Evolutionary conservation across 495 filamentous ascomycete genomes (phyloP), one percentile per base, ranked within the genome.

Genomic region (Annulohypoxylon maeteangense): DNA sequence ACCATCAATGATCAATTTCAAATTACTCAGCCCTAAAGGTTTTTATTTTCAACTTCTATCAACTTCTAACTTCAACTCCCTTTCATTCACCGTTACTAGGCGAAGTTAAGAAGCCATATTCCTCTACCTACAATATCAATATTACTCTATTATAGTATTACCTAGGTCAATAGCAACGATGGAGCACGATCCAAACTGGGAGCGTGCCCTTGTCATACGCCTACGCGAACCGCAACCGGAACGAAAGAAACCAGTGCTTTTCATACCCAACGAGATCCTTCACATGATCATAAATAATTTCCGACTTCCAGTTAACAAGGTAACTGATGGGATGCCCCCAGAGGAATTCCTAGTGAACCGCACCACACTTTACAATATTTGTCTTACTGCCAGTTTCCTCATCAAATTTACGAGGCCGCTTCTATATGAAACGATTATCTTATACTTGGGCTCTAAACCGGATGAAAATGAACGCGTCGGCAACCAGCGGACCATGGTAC

Each of bases 351-450:
- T 55, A 11, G 4, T 10, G 29, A 55, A 29, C 10, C 64, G 64
- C 7, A 42, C 12, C 3, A 12, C 40, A 6, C 70, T 72, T n/a
- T 54, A 50, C 25, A 60, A 55, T 20, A 42, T 68, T 3, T 72
- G 64, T 50, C 45, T 67, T 4, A 50, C 45, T 22, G 25, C 44
- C 16, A 31, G 18, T 4, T 7, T 12, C 12, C 31, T 67, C 16
- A 1, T 8, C 5, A 1, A 0, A 31, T 40, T 12, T 1, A 64
- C 64, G n/a, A 67, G 7, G 16, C 58, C 58, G 20, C 53, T 60
- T 27, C 59, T 68, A 14, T 72, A 72, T 32, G 20, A 40, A 29
- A 72, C 59, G 0, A 23, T 72, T 12, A 50, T 67, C 20, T 67
- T 72, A 40, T 51, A 51, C 18, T 3, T 55, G 4, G 48, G 40